These are phyloP conservation scores for Komagataella phaffii DNA, from an alignment of 805 yeast genomes.

Conservation along the genomic window DNA sequence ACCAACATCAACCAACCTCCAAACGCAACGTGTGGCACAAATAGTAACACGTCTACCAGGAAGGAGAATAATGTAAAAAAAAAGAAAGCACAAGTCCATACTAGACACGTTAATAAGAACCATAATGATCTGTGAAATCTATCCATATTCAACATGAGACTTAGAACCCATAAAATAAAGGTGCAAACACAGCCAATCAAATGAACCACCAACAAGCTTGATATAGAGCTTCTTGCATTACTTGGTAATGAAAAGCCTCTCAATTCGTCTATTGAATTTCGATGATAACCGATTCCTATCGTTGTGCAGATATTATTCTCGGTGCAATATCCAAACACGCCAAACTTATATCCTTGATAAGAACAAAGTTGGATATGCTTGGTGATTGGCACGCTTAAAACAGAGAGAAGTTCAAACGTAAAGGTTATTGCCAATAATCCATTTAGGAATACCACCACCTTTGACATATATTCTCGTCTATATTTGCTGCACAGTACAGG, in stretches of 20 bases:
- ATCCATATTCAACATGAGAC: constrained; percentile 25
- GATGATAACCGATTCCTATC: constrained; percentile 29
- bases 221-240: constrained; percentile 41
- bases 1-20: constrained; percentile 77
- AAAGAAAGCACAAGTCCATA: constrained; percentile 57
- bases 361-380: constrained; percentile 31
- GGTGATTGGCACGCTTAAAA: constrained; percentile 49
- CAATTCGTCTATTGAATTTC: constrained; percentile 17
- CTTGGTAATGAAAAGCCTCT: constrained; percentile 40
- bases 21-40: constrained; percentile 64
- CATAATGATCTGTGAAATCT: constrained; percentile 18
- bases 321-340: constrained; percentile 60
- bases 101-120: constrained; percentile 35
- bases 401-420: constrained; percentile 44
- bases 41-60: constrained; percentile 68
- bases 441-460: constrained; percentile 8
- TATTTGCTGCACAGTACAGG: not conserved
- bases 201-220: constrained; percentile 53
- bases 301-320: constrained; percentile 21
- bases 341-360: constrained; percentile 38
- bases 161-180: constrained; percentile 25
- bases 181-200: constrained; percentile 50
- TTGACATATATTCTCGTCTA: not conserved
- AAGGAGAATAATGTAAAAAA: constrained; percentile 60
- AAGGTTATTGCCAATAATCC: constrained; percentile 31